Evolutionary conservation across 2,329 filamentous ascomycete genomes (phyloP).

Genomic region (Botryotinia narcissicola): DNA sequence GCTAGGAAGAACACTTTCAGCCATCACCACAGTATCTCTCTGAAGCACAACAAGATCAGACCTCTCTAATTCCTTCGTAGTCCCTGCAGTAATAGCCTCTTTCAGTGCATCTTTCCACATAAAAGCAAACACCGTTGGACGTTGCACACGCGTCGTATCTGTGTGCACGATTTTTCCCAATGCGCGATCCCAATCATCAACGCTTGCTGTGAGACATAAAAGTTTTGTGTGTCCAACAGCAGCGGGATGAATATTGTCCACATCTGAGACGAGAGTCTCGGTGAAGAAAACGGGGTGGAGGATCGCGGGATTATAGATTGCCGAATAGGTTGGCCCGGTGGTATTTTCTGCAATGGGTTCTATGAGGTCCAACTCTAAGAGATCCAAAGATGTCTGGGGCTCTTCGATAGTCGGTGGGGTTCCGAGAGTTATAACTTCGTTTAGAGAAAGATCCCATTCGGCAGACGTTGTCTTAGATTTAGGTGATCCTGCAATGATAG

Average conservation of each 20-base stretch:
- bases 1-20: no score
- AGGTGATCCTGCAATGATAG: slow-evolving; percentile 27
- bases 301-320: slow-evolving; percentile 23
- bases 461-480: slow-evolving; percentile 13
- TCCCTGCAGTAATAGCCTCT: slow-evolving; percentile 14
- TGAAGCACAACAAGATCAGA: background rate
- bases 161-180: slow-evolving; percentile 25
- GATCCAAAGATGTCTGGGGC: background rate
- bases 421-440: slow-evolving; percentile 23
- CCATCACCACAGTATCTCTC: background rate
- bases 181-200: slow-evolving; percentile 29
- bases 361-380: no score
- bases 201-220: slow-evolving; percentile 14
- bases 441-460: slow-evolving; percentile 29
- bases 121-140: slow-evolving; percentile 10
- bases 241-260: slow-evolving; percentile 24
- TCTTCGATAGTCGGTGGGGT: slow-evolving; percentile 21
- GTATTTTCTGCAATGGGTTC: background rate
- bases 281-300: slow-evolving; percentile 29
- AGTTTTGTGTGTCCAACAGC: slow-evolving; percentile 22
- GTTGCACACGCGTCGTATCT: slow-evolving; percentile 23
- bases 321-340: background rate
- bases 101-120: slow-evolving; percentile 15
- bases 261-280: slow-evolving; percentile 17
- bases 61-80: background rate